These are phyloP conservation scores for Zygosaccharomyces lentus DNA, from an alignment of 805 yeast genomes.

Conservation along the genomic window DNA sequence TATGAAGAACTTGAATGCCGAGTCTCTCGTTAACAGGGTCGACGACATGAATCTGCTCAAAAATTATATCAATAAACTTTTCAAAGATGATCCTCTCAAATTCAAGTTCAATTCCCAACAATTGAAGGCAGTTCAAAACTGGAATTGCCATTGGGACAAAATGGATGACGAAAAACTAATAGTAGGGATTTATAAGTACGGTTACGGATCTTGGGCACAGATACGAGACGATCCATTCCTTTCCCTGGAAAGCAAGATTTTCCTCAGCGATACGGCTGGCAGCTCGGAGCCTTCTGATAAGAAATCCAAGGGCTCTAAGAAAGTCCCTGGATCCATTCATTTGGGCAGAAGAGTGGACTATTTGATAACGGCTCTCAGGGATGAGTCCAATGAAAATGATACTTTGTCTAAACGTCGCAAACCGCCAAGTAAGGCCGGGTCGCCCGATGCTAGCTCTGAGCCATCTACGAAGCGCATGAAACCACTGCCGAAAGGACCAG, in stretches of 20 bases:
- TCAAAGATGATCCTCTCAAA: constrained; percentile 48
- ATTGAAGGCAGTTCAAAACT: constrained; percentile 80
- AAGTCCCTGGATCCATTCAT: constrained; percentile 89
- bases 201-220: constrained; percentile 92
- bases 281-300: constrained; percentile 15
- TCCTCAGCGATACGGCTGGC: constrained; percentile 45
- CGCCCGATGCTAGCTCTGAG: constrained; percentile 15
- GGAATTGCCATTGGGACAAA: constrained; percentile 85
- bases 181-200: constrained; percentile 86
- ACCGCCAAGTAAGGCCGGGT: constrained; percentile 25
- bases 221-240: constrained; percentile 94
- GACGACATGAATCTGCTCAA: constrained; percentile 71
- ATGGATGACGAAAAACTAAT: constrained; percentile 83
- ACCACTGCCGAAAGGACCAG: constrained; percentile 30
- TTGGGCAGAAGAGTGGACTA: constrained; percentile 89
- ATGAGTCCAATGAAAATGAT: constrained; percentile 39
- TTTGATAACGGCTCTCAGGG: constrained; percentile 64
- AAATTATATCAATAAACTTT: constrained; percentile 48
- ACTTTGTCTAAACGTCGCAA: constrained; percentile 33
- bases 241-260: constrained; percentile 80
- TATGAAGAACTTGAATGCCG: constrained; percentile 88
- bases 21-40: constrained; percentile 75
- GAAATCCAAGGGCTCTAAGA: constrained; percentile 42
- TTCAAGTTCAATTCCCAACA: constrained; percentile 53
- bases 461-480: constrained; percentile 23